These are phyloP conservation scores for Talaromyces sp. DNA, from an alignment of 2,329 filamentous ascomycete genomes.

Conservation along the genomic window DNA sequence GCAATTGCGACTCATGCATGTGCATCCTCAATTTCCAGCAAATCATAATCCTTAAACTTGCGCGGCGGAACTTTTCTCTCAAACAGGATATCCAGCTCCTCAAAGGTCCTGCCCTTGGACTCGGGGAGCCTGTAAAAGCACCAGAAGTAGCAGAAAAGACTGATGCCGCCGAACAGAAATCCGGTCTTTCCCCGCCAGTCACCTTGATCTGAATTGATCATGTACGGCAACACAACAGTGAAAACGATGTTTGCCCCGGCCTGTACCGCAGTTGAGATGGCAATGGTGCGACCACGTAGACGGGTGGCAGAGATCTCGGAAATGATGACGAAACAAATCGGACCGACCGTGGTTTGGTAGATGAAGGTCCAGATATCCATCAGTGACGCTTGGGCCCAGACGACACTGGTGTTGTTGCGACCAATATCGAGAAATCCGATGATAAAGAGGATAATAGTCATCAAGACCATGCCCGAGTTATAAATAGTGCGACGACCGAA, in stretches of 20 bases:
- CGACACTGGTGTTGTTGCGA: conserved; percentile 24
- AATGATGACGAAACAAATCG: conserved; percentile 21
- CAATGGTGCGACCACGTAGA: conserved; percentile 13
- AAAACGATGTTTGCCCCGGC: conserved; percentile 12
- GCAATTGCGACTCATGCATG: not conserved
- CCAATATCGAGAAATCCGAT: conserved; percentile 37
- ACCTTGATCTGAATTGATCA: conserved; percentile 20
- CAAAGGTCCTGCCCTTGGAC: conserved; percentile 31
- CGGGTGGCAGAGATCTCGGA: conserved; percentile 14
- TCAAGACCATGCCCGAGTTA: conserved; percentile 34
- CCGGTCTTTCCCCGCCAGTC: conserved; percentile 27
- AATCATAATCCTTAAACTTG: conserved; percentile 22
- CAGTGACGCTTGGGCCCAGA: conserved; percentile 30
- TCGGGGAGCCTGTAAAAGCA: conserved; percentile 35
- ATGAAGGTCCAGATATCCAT: conserved; percentile 35
- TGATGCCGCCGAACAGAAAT: conserved; percentile 23
- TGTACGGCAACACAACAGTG: conserved; percentile 11
- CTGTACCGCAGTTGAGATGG: conserved; percentile 12
- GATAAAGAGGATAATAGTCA: conserved; percentile 38
- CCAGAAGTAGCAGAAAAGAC: conserved; percentile 26
- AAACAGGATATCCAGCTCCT: conserved; percentile 40
- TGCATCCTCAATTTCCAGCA: conserved; percentile 3
- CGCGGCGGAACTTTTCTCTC: conserved; percentile 31
- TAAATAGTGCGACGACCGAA: conserved; percentile 40
- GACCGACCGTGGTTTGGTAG: conserved; percentile 35